A percentile compares a stretch with the other conserved stretches of the same genome.
Evolutionary conservation across 2,329 filamentous ascomycete genomes (phyloP).

Genomic region (Sclerotinia glacialis): DNA sequence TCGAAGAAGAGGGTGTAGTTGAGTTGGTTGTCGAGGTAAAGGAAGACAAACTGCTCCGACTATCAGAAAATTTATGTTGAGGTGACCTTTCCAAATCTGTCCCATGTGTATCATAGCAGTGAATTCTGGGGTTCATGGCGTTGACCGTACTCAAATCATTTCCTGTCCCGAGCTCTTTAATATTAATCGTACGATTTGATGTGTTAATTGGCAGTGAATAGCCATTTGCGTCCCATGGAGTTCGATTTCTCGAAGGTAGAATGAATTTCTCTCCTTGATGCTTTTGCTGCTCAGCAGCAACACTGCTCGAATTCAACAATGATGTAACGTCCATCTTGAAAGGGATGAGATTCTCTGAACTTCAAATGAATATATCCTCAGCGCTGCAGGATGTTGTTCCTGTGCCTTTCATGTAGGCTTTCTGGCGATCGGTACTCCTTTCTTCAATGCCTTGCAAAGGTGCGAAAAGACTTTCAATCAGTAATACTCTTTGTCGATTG

Average conservation of each 20-base stretch:
- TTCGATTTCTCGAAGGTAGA: constrained; percentile 35
- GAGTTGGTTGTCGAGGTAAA: constrained; percentile 38
- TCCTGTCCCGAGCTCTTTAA: background rate
- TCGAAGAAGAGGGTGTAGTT: constrained; percentile 36
- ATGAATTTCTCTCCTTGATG: constrained; percentile 24
- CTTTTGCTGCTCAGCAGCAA: constrained; percentile 36
- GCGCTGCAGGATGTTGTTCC: constrained; percentile 16
- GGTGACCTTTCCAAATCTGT: constrained; percentile 29
- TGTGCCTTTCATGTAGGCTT: constrained; percentile 7
- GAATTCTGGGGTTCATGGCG: constrained; percentile 12
- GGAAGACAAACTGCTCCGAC: constrained; percentile 39
- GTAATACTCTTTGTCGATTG: constrained; percentile 18
- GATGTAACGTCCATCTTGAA: constrained; percentile 40
- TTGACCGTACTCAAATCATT: background rate
- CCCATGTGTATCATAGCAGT: constrained; percentile 31
- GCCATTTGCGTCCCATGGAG: constrained; percentile 41
- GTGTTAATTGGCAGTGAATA: constrained; percentile 40
- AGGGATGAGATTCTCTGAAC: background rate
- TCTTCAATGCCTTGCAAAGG: constrained; percentile 11
- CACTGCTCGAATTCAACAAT: constrained; percentile 36
- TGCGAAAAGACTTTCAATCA: background rate
- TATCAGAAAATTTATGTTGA: constrained; percentile 39
- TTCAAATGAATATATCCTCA: constrained; percentile 5
- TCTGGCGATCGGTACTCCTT: constrained; percentile 1
- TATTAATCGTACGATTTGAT: constrained; percentile 23